Percentiles rank a stretch among this genome's conserved stretches.
Evolutionary conservation across 1,139 yeast genomes (phyloP).

Genomic region (Nadsonia starkeyi-henricii): DNA sequence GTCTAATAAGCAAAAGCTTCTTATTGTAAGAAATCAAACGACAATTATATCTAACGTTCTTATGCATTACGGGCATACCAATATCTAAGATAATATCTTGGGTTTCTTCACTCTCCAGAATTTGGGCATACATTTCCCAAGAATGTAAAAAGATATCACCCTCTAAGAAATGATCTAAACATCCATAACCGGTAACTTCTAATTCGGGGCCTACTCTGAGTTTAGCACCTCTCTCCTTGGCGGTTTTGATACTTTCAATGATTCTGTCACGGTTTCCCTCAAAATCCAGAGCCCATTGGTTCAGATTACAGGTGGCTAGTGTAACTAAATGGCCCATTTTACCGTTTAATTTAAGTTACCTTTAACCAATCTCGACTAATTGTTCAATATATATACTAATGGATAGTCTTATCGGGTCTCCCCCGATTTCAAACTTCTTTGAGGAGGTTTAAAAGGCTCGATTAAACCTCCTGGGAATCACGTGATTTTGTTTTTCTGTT

Average conservation of each 20-base stretch:
- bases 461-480: too few species aligned
- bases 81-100: slow-evolving; percentile 71
- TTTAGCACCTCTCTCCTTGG: slow-evolving; percentile 62
- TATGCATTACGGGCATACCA: slow-evolving; percentile 88
- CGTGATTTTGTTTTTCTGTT: too few species aligned
- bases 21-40: slow-evolving; percentile 72
- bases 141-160: slow-evolving; percentile 79
- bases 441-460: too few species aligned
- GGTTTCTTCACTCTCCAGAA: slow-evolving; percentile 50
- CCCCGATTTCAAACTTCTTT: too few species aligned
- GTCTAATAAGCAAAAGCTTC: slow-evolving; percentile 69
- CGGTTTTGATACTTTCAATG: slow-evolving; percentile 59
- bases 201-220: slow-evolving; percentile 95
- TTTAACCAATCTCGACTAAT: too few species aligned
- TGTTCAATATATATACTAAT: too few species aligned
- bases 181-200: slow-evolving; percentile 83
- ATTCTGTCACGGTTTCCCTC: slow-evolving; percentile 94
- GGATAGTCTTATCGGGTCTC: too few species aligned
- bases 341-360: too few species aligned
- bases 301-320: slow-evolving; percentile 51
- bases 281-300: slow-evolving; percentile 98
- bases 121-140: slow-evolving; percentile 86
- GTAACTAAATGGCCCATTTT: slow-evolving; percentile 41
- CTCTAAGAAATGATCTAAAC: slow-evolving; percentile 89
- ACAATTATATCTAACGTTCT: slow-evolving; percentile 81